Evolutionary conservation across 108 stramenopile genomes (phyloP).

Genomic region (Cyclostephanos invisitatus): DNA sequence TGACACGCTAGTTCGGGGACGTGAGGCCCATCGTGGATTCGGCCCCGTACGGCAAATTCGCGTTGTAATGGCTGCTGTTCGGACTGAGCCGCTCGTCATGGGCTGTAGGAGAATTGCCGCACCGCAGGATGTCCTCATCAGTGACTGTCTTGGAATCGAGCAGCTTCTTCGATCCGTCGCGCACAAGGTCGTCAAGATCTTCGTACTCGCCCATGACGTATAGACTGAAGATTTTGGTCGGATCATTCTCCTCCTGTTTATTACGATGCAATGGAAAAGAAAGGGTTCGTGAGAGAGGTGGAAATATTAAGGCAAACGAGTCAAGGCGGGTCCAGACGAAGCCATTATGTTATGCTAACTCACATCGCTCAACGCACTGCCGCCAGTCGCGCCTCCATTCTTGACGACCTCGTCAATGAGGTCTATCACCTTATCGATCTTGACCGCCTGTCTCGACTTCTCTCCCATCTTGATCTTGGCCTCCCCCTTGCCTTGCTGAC

Average conservation of each 20-base stretch:
- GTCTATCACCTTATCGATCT: conserved; percentile 89
- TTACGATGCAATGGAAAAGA: conserved; percentile 1
- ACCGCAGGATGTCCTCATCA: conserved; percentile 59
- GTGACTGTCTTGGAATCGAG: conserved; percentile 59
- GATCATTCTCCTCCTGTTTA: conserved; percentile 67
- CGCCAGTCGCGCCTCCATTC: conserved; percentile 64
- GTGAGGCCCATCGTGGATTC: conserved; percentile 6
- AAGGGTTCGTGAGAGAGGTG: neutral
- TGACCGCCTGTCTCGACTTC: conserved; percentile 82
- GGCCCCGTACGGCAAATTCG: neutral
- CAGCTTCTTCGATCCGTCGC: conserved; percentile 88
- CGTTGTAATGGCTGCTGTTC: neutral
- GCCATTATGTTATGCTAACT: neutral
- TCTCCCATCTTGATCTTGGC: conserved; percentile 71
- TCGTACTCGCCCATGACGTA: conserved; percentile 85
- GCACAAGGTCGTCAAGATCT: conserved; percentile 85
- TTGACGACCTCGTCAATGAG: conserved; percentile 75
- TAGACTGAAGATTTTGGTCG: conserved; percentile 73
- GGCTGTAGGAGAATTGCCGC: conserved; percentile 34
- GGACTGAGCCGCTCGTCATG: conserved; percentile 5
- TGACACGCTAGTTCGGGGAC: conserved; percentile 27
- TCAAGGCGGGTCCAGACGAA: neutral
- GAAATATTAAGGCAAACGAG: neutral
- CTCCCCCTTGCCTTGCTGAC: conserved; percentile 48
- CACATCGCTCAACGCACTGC: conserved; percentile 28